These are phyloP conservation scores for Cercospora citrullina DNA, from an alignment of 2,329 filamentous ascomycete genomes.

Conservation along the genomic window DNA sequence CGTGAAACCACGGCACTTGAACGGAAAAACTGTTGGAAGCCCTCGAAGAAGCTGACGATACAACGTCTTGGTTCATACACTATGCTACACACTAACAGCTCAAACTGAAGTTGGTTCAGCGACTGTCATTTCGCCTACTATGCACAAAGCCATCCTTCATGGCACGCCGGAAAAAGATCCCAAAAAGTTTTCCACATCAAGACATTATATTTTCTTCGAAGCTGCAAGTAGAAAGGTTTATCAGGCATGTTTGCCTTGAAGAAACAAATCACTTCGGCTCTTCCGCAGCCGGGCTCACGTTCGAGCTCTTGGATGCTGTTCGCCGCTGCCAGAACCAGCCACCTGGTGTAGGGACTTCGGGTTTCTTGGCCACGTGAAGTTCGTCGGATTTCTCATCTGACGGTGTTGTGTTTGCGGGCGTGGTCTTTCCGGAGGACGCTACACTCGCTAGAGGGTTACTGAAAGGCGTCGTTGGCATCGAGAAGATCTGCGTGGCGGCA, in stretches of 20 bases:
- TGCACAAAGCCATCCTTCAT: not conserved
- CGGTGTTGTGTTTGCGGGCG: constrained; percentile 14
- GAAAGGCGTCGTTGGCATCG: constrained; percentile 22
- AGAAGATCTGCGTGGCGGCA: constrained; percentile 24
- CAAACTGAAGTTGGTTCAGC: constrained; percentile 9
- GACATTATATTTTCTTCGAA: constrained; percentile 12
- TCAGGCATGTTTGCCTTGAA: not conserved
- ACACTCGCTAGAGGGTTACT: constrained; percentile 9
- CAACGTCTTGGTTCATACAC: not conserved
- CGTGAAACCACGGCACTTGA: not conserved
- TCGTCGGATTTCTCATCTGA: constrained; percentile 24
- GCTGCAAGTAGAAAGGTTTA: not conserved
- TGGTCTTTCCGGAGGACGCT: not conserved
- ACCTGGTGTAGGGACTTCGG: constrained; percentile 24
- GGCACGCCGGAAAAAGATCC: not conserved
- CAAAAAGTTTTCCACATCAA: constrained; percentile 2
- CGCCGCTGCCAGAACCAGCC: constrained; percentile 40
- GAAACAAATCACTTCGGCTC: constrained; percentile 9
- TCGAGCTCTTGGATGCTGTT: constrained; percentile 30
- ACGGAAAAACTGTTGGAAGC: not conserved
- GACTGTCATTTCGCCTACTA: not conserved
- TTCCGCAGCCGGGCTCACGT: constrained; percentile 11
- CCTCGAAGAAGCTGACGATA: not conserved
- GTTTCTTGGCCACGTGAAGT: constrained; percentile 19
- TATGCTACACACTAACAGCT: constrained; percentile 1